phyloP scores from a whole-genome alignment of 768 basidiomycete genomes.

The Cystoderma amianthinum region DNA sequence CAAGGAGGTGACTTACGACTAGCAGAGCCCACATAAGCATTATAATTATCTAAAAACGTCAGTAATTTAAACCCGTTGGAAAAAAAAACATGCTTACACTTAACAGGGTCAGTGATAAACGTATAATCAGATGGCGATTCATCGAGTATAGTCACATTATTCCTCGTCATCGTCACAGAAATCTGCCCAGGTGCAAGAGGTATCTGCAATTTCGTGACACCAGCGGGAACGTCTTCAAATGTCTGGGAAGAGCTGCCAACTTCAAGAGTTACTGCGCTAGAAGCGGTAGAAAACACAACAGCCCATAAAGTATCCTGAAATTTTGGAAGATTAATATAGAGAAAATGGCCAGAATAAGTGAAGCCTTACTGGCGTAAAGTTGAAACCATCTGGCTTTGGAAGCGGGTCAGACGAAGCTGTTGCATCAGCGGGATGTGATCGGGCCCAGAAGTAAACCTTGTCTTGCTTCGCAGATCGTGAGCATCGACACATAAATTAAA shows the following conservation, averaged over 20 bases:
- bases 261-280: slow-evolving; percentile 46
- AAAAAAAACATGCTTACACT: too few relatives aligned
- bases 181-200: slow-evolving; percentile 47
- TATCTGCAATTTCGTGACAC: too few relatives aligned
- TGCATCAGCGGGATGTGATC: slow-evolving; percentile 54
- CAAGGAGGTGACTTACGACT: too few relatives aligned
- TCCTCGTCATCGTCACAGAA: slow-evolving; percentile 46
- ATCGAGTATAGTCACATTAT: slow-evolving; percentile 42
- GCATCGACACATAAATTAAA: too few relatives aligned
- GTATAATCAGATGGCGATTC: slow-evolving; percentile 40
- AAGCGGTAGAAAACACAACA: slow-evolving; percentile 48
- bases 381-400: slow-evolving; percentile 40
- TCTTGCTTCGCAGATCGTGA: slow-evolving; percentile 23
- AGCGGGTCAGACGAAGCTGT: slow-evolving; percentile 31
- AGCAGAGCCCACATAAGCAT: slow-evolving; percentile 48
- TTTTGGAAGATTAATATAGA: too few relatives aligned
- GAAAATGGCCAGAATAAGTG: too few relatives aligned
- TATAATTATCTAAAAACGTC: slow-evolving; percentile 48
- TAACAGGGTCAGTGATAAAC: slow-evolving; percentile 23
- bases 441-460: slow-evolving; percentile 51
- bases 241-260: slow-evolving; percentile 36
- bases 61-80: not conserved
- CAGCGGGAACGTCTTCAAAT: slow-evolving; percentile 56
- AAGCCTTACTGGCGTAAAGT: slow-evolving; percentile 48
- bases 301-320: slow-evolving; percentile 58